Percentiles rank a stretch among this genome's conserved stretches.
phyloP scores from a whole-genome alignment of 306 rosid genomes.

The Fragaria iinumae region DNA sequence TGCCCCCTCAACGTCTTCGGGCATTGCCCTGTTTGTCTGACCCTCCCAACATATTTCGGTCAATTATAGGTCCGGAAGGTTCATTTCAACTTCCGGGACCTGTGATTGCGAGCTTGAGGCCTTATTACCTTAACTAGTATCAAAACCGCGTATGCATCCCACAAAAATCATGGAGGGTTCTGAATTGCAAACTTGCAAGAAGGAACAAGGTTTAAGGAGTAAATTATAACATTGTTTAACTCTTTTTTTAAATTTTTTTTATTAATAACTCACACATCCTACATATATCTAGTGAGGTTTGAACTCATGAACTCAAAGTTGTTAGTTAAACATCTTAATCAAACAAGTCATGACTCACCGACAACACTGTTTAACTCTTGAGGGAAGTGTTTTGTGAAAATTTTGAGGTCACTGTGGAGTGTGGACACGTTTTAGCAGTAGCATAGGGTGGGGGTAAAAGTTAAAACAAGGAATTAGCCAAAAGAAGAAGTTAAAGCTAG shows the following conservation, averaged over 20 bases:
- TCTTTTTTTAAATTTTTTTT: too few relatives aligned
- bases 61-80: not conserved
- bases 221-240: too few relatives aligned
- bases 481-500: not conserved
- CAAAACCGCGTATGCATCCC: not conserved
- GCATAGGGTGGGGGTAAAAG: not conserved
- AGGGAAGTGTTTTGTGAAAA: not conserved
- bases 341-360: fast-evolving
- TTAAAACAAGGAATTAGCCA: not conserved
- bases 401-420: not conserved
- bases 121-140: not conserved
- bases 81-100: not conserved
- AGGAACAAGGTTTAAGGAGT: not conserved
- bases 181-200: not conserved
- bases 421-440: not conserved
- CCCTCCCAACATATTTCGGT: not conserved
- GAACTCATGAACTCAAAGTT: too few relatives aligned
- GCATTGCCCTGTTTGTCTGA: not conserved
- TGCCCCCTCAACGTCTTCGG: not conserved
- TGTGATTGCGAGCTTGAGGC: not conserved
- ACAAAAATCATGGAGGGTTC: not conserved
- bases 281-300: too few relatives aligned
- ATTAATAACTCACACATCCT: too few relatives aligned
- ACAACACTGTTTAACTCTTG: not conserved
- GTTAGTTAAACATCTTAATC: too few relatives aligned